phyloP scores from a whole-genome alignment of 2,329 filamentous ascomycete species.

The Cercospora canescens region DNA sequence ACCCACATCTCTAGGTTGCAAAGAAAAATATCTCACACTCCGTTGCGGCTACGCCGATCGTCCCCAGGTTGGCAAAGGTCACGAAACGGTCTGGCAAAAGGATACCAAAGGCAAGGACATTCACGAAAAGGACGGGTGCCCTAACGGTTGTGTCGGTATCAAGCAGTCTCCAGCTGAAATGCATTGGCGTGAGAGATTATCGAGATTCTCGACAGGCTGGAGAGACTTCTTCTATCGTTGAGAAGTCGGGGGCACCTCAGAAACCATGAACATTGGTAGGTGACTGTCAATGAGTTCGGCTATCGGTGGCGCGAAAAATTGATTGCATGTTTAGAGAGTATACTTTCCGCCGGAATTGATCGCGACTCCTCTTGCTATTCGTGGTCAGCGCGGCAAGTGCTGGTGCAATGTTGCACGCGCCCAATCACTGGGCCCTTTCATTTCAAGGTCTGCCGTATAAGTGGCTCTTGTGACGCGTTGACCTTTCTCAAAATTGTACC shows the following conservation, averaged over 20 bases:
- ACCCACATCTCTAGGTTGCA: conserved; percentile 3
- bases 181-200: conserved; percentile 5
- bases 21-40: conserved; percentile 7
- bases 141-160: background rate
- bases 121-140: background rate
- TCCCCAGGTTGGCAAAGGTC: background rate
- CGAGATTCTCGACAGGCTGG: background rate
- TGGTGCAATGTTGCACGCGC: background rate
- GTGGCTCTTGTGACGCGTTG: background rate
- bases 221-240: conserved; percentile 7
- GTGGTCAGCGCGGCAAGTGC: background rate
- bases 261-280: background rate
- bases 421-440: background rate
- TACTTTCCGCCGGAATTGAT: background rate
- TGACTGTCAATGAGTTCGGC: background rate
- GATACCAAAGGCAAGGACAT: conserved; percentile 6
- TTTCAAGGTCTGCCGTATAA: background rate
- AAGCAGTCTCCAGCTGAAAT: background rate
- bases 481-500: background rate
- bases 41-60: conserved; percentile 9
- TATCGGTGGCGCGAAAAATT: background rate
- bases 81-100: conserved; percentile 6
- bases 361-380: background rate
- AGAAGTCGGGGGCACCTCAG: background rate
- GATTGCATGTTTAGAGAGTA: background rate